A percentile compares a stretch with the other conserved stretches of the same genome.
Evolutionary conservation across 2,329 filamentous ascomycete genomes (phyloP).

Genomic region (Fusarium redolens): DNA sequence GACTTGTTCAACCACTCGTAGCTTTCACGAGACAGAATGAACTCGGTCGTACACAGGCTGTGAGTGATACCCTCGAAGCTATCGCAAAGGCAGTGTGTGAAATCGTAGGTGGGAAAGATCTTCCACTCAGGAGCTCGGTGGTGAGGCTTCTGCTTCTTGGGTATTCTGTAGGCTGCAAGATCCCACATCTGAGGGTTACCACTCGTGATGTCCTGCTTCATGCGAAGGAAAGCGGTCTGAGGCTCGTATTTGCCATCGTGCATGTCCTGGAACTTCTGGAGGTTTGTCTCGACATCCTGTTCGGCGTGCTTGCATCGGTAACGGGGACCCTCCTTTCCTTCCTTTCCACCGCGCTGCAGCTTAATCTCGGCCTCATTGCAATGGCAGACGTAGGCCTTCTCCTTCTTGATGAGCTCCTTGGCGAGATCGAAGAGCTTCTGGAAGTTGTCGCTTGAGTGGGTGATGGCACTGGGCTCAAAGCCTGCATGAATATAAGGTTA

Average conservation of each 20-base stretch:
- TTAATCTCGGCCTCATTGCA: constrained; percentile 88
- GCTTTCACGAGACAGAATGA: constrained; percentile 83
- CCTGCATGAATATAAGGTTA: constrained; percentile 44
- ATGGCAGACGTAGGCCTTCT: constrained; percentile 85
- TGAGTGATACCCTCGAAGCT: constrained; percentile 93
- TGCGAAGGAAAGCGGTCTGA: constrained; percentile 84
- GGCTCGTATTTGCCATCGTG: constrained; percentile 90
- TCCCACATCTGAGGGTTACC: constrained; percentile 98
- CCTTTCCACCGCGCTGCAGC: constrained; percentile 83
- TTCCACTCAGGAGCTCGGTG: constrained; percentile 88
- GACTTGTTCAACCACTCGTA: constrained; percentile 92
- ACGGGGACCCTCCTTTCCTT: constrained; percentile 71
- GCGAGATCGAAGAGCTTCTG: constrained; percentile 88
- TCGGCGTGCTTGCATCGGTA: constrained; percentile 85
- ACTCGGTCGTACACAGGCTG: constrained; percentile 93
- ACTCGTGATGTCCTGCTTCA: constrained; percentile 89
- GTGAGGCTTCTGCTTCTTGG: constrained; percentile 76
- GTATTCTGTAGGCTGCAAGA: constrained; percentile 87
- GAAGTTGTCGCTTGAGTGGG: constrained; percentile 92
- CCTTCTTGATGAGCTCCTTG: constrained; percentile 81
- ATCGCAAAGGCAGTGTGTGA: constrained; percentile 90
- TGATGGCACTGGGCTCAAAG: constrained; percentile 82
- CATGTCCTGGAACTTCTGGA: constrained; percentile 90
- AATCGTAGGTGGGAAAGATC: constrained; percentile 96
- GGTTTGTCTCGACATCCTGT: constrained; percentile 78